phyloP scores from a whole-genome alignment of 352 stramenopile species.

The Pilasporangium apinafurcum region DNA sequence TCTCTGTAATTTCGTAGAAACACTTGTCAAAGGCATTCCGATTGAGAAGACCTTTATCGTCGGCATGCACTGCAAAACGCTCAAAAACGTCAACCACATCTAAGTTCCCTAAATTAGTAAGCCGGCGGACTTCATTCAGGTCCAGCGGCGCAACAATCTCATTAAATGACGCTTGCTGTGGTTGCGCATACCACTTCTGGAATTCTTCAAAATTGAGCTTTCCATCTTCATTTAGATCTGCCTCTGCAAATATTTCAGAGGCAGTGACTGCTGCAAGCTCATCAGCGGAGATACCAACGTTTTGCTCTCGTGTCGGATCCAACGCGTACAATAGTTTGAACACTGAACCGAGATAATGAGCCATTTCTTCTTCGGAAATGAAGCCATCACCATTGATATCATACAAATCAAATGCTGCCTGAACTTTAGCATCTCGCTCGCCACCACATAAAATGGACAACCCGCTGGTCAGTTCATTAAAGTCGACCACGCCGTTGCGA shows the following conservation, averaged over 20 bases:
- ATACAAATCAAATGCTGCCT: conserved; percentile 80
- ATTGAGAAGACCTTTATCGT: conserved; percentile 52
- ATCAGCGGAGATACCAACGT: conserved; percentile 49
- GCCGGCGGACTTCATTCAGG: conserved; percentile 73
- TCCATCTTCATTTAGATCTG: conserved; percentile 79
- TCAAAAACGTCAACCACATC: conserved; percentile 86
- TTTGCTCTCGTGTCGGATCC: conserved; percentile 52
- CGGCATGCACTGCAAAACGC: conserved; percentile 66
- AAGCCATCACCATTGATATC: conserved; percentile 78
- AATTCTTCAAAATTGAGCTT: conserved; percentile 86
- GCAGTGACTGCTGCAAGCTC: conserved; percentile 64
- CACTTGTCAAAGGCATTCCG: conserved; percentile 67
- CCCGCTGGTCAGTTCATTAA: conserved; percentile 69
- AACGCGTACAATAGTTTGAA: conserved; percentile 77
- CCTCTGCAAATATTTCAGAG: conserved; percentile 81
- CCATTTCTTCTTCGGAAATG: conserved; percentile 83
- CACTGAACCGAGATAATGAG: conserved; percentile 77
- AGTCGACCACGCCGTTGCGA: conserved; percentile 62
- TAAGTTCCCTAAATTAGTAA: conserved; percentile 78
- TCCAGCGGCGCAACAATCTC: conserved; percentile 64
- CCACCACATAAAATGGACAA: conserved; percentile 65
- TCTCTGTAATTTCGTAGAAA: conserved; percentile 66
- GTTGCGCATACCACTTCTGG: conserved; percentile 72
- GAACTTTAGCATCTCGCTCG: conserved; percentile 55
- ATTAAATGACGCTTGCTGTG: conserved; percentile 62